These are phyloP conservation scores for Abrus precatorius DNA, from an alignment of 306 rosid genomes.

Conservation along the genomic window DNA sequence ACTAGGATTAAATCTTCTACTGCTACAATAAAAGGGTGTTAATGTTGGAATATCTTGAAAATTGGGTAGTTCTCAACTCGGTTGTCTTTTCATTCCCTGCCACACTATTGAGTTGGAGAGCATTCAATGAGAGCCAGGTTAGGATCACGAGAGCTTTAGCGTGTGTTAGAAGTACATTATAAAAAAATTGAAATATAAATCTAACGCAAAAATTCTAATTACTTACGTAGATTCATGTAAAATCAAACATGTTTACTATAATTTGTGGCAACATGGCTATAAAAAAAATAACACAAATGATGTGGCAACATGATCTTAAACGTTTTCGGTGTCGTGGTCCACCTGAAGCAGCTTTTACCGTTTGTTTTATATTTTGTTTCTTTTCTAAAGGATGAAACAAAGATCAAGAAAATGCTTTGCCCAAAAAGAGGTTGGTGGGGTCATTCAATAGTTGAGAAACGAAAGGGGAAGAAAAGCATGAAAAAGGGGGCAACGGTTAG, in stretches of 20 bases:
- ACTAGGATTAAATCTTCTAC: not conserved
- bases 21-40: not conserved
- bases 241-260: no score
- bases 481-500: constrained; percentile 44
- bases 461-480: constrained; percentile 8
- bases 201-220: no score
- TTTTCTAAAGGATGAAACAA: constrained; percentile 13
- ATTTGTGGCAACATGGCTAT: no score
- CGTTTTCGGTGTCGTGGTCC: not conserved
- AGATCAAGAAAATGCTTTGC: constrained; percentile 2
- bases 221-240: no score
- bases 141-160: not conserved
- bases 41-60: not conserved
- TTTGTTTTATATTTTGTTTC: constrained; percentile 25
- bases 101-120: not conserved
- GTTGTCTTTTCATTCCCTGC: not conserved
- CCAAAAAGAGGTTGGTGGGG: constrained; percentile 17
- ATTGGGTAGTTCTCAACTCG: not conserved
- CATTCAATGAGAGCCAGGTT: constrained; percentile 48
- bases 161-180: no score
- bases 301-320: not conserved
- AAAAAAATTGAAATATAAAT: no score
- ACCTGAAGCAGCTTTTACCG: constrained; percentile 19
- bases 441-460: not conserved
- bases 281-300: no score